These are phyloP conservation scores for Fusarium coicis DNA, from an alignment of 2,329 filamentous ascomycete genomes.

Conservation along the genomic window DNA sequence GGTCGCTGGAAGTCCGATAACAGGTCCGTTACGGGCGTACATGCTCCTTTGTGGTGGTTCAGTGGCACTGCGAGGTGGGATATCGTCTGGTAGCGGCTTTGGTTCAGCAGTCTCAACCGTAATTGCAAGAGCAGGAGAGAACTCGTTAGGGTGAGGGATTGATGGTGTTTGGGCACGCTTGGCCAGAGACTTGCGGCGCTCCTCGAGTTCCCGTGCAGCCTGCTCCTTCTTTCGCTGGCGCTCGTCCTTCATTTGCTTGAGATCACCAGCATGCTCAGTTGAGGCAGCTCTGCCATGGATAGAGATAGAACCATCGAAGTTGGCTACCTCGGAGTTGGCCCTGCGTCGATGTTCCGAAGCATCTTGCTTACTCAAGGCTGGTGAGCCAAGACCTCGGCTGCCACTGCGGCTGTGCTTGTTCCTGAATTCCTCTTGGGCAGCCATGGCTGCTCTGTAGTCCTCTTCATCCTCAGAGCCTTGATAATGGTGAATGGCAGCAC, in stretches of 20 bases:
- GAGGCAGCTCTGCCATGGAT: slow-evolving; percentile 52
- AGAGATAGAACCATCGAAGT: slow-evolving; percentile 47
- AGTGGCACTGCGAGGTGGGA: slow-evolving; percentile 71
- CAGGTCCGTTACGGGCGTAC: slow-evolving; percentile 60
- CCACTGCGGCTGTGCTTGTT: slow-evolving; percentile 64
- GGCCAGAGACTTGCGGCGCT: slow-evolving; percentile 84
- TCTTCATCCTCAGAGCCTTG: slow-evolving; percentile 72
- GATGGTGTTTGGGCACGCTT: slow-evolving; percentile 81
- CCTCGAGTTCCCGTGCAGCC: slow-evolving; percentile 87
- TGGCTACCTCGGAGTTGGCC: slow-evolving; percentile 46
- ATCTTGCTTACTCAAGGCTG: slow-evolving; percentile 50
- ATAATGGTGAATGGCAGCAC: slow-evolving; percentile 56
- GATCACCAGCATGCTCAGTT: slow-evolving; percentile 63
- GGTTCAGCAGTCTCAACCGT: slow-evolving; percentile 58
- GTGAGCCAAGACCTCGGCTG: slow-evolving; percentile 55
- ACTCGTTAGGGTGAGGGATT: slow-evolving; percentile 78
- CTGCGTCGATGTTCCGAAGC: slow-evolving; percentile 54
- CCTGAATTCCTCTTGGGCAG: slow-evolving; percentile 66
- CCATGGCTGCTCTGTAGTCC: slow-evolving; percentile 64
- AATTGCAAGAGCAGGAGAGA: slow-evolving; percentile 48
- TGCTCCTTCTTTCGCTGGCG: slow-evolving; percentile 75
- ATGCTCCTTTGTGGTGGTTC: slow-evolving; percentile 67
- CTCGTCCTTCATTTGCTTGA: slow-evolving; percentile 68
- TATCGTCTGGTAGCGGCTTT: slow-evolving; percentile 53
- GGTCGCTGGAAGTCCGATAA: slow-evolving; percentile 87